Evolutionary conservation across 2,329 filamentous ascomycete species (phyloP), one percentile per base, ranked within the genome.

Genomic region (Keithomyces neogunnii): DNA sequence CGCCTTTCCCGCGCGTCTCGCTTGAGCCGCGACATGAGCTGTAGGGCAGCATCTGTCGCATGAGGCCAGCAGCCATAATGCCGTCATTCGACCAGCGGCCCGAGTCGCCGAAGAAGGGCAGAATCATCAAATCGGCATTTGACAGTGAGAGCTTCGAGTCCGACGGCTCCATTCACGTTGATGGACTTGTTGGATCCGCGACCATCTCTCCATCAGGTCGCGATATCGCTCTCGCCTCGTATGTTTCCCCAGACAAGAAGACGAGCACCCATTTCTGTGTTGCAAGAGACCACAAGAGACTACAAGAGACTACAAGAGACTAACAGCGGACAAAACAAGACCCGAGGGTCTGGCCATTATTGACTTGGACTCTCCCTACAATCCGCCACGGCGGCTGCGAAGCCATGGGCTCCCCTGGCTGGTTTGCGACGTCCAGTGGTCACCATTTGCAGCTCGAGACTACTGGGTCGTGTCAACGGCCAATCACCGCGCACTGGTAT

Each of bases 391-490:
- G 19, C 86, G 90, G 61, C 77, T 96, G 46, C 79, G 77, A 59
- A 86, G 86, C 55, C 89, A 95, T 68, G 86, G 89, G 51, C 84
- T 89, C 43, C 86, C 89, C n/a, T 96, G 91, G 89, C 84, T 95
- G 48, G 91, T 96, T 4, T 90, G 92, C 9, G 92, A 96, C 67
- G 91, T 96, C 32, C 92, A 96, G 68, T 96, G 92, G 92, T 96
- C 89, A 9, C 92, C 92, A 1, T 96, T 96, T 66, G 88, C 91
- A 10, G 82, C 81, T 26, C 82, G 91, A 46, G 88, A 95, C 66
- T 91, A 91, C 62, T 96, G 92, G 91, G 86, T 96, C 19, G 88
- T 89, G 36, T 95, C 89, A 53, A 96, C 91, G 1, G 92, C 90
- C 19, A 96, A 96, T 65, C 91, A 96, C 66, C 89, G 93, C 59